These are phyloP conservation scores for Candida sojae DNA, from an alignment of 1,139 yeast species.

Conservation along the genomic window DNA sequence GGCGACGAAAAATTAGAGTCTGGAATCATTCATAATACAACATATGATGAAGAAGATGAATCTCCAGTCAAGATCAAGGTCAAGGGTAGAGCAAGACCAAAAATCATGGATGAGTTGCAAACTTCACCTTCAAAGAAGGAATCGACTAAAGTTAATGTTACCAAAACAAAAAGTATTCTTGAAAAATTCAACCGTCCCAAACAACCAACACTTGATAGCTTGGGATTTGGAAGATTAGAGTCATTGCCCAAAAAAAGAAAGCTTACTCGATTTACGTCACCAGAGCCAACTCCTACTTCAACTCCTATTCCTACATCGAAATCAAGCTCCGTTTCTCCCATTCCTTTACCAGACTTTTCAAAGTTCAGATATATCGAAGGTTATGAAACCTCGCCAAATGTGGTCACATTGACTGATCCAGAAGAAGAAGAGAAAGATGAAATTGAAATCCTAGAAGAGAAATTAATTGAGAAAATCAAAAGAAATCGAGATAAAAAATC, in stretches of 20 bases:
- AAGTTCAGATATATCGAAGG: constrained; percentile 14
- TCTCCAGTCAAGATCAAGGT: constrained; percentile 31
- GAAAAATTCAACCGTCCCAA: constrained; percentile 46
- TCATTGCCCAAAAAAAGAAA: constrained; percentile 31
- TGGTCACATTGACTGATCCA: constrained; percentile 6
- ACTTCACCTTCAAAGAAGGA: constrained; percentile 20
- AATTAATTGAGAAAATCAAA: constrained; percentile 30
- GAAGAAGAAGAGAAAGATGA: constrained; percentile 35
- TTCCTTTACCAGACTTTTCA: constrained; percentile 14
- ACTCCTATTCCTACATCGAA: constrained; percentile 9
- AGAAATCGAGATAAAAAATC: neutral
- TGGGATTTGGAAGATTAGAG: constrained; percentile 16
- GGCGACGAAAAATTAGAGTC: neutral
- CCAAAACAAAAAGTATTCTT: constrained; percentile 55
- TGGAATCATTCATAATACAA: neutral
- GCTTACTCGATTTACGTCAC: constrained; percentile 34
- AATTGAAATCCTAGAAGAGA: constrained; percentile 41
- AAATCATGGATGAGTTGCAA: constrained; percentile 16
- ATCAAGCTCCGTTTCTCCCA: constrained; percentile 14
- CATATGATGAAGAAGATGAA: constrained; percentile 26
- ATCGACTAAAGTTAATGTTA: constrained; percentile 61
- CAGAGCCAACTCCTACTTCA: constrained; percentile 12
- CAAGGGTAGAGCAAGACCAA: constrained; percentile 34
- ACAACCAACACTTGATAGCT: constrained; percentile 25
- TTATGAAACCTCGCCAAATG: neutral